phyloP scores from a whole-genome alignment of 805 yeast genomes.

The Myxozyma kluyveri region DNA sequence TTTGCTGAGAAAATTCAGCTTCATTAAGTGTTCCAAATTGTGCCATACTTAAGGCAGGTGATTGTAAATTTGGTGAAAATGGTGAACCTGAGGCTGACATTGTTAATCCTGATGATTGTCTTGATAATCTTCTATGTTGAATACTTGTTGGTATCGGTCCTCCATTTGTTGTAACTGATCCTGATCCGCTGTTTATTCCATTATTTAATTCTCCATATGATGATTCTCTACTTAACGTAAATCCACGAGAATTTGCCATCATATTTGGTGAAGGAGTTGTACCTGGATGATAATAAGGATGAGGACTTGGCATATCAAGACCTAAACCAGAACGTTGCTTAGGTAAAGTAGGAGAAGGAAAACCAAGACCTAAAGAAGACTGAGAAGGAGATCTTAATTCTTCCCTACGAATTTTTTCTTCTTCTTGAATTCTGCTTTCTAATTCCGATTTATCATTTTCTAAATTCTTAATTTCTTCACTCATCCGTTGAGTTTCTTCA shows the following conservation, averaged over 20 bases:
- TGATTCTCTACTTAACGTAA: conserved; percentile 14
- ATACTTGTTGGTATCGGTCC: conserved; percentile 13
- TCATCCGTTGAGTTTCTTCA: conserved; percentile 19
- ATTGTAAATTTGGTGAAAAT: no score
- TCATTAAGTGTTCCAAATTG: conserved; percentile 27
- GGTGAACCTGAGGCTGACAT: conserved; percentile 7
- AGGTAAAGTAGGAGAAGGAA: conserved; percentile 15
- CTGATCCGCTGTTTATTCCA: background rate
- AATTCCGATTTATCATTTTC: conserved; percentile 30
- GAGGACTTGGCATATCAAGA: background rate
- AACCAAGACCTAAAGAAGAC: background rate
- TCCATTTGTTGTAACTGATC: conserved; percentile 1
- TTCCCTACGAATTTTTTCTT: conserved; percentile 28
- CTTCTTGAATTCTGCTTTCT: conserved; percentile 24
- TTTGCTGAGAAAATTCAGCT: no score
- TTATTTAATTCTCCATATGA: conserved; percentile 14
- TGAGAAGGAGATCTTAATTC: conserved; percentile 21
- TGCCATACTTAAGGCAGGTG: conserved; percentile 9
- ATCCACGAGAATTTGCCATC: background rate
- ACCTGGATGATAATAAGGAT: background rate
- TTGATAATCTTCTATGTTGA: conserved; percentile 18
- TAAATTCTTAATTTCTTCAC: conserved; percentile 25
- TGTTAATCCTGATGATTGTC: conserved; percentile 4
- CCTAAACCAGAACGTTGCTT: conserved; percentile 11
- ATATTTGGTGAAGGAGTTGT: background rate